Base-by-base conservation (phyloP, 108 stramenopile genomes). In the Cyclotella distinguenda region DNA sequence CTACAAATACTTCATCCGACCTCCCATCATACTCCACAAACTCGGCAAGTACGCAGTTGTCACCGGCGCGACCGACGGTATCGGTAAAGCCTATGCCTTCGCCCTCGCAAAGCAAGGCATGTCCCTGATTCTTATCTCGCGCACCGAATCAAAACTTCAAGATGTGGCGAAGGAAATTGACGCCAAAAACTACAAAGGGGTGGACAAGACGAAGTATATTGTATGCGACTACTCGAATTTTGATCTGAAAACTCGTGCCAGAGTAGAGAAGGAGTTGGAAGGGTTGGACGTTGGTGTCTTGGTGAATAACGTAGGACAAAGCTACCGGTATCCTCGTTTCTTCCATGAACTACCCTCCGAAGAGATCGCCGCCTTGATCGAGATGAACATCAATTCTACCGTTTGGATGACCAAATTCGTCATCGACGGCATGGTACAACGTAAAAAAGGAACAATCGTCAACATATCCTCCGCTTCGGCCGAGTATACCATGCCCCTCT, bases 61-160 rank as follows among this genome's bases (percentile, higher is more conserved):
- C 33, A 99, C 99, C 16, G 99, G 99, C 21, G 99, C 97, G 10
- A 99, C 97, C 36, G 98, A 99, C 69, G 99, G 99, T 28, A 99
- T 99, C 58, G 99, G 99, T 39, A 96, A 96, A 73, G 99, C 97
- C 12, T 92, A 96, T 65, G 93, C 96, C 0, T 74, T 97, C 28
- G 90, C 95, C 43, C 79, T 99, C 21, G 97, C 98, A 4, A 92
- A 94, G 74, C 83, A 93, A 53, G 99, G 99, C 47, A 83, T 97
- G 80, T 97, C 85, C 56, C 72, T 99, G 44, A 76, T 97, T 35
- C 82, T 99, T 47, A 96, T 99, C 68, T 93, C 94, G 32, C 85
- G 99, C 27, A 98, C 96, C 13, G 95, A 98, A 80, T 56, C 85
- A 43, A 98, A 96, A 77, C 90, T 99, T n/a, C 62, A 89, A 50